phyloP scores from a whole-genome alignment of 306 rosid species.

The Neltuma alba region DNA sequence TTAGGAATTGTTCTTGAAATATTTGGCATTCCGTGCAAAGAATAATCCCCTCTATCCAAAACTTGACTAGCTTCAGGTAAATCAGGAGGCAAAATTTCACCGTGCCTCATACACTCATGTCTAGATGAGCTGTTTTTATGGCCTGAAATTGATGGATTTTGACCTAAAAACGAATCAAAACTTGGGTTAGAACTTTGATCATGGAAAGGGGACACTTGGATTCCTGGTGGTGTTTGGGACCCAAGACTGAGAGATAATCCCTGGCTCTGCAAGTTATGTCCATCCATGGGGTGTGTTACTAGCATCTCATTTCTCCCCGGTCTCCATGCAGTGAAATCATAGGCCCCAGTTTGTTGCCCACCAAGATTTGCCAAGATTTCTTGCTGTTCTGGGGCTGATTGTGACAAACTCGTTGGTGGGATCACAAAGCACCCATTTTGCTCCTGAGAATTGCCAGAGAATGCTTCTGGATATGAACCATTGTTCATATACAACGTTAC shows the following conservation, averaged over 20 bases:
- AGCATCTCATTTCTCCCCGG: constrained; percentile 61
- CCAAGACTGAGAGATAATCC: constrained; percentile 80
- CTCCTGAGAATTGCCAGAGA: constrained; percentile 57
- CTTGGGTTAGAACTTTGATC: constrained; percentile 51
- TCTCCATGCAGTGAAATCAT: constrained; percentile 66
- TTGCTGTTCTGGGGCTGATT: constrained; percentile 52
- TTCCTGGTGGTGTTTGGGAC: constrained; percentile 60
- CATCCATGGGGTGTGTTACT: constrained; percentile 49
- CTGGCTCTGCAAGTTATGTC: constrained; percentile 67
- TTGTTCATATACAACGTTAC: constrained; percentile 64
- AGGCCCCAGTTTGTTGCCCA: constrained; percentile 47
- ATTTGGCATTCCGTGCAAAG: constrained; percentile 53
- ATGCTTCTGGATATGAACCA: constrained; percentile 47
- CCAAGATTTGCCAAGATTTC: constrained; percentile 56
- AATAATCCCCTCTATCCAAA: constrained; percentile 49
- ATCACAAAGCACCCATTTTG: constrained; percentile 55
- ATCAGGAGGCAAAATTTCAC: constrained; percentile 49
- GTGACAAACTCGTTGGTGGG: constrained; percentile 52
- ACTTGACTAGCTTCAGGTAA: constrained; percentile 52
- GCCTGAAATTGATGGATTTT: constrained; percentile 52
- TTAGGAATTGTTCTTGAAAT: constrained; percentile 55
- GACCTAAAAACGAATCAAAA: constrained; percentile 57
- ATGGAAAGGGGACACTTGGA: constrained; percentile 58
- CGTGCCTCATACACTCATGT: constrained; percentile 54
- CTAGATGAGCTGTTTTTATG: constrained; percentile 50